A percentile compares a stretch with the other conserved stretches of the same genome.
Conservation (phyloP, 768 basidiomycete genomes). For the Pleurotus platypus region DNA sequence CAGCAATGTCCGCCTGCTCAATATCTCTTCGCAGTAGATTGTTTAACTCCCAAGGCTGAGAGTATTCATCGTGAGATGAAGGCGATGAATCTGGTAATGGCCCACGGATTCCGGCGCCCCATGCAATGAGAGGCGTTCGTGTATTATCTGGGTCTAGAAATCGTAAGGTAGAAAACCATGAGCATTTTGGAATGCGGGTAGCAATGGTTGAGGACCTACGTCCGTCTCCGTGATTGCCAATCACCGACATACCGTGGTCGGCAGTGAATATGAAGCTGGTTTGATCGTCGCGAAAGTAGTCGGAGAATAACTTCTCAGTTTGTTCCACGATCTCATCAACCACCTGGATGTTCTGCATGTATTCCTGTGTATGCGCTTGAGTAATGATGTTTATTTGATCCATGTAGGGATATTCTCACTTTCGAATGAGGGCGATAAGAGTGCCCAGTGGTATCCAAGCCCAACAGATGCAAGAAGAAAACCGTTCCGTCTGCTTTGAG, state of each 20-base stretch:
- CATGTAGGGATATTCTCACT: conserved; percentile 26
- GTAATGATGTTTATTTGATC: too few relatives aligned
- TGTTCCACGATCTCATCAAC: conserved; percentile 72
- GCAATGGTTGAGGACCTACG: conserved; percentile 35
- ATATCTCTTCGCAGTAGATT: conserved; percentile 68
- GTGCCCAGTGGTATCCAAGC: conserved; percentile 84
- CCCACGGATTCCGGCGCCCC: conserved; percentile 72
- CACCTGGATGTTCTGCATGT: conserved; percentile 79
- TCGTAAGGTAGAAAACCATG: conserved; percentile 7
- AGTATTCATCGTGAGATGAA: conserved; percentile 72
- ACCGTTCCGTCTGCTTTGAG: conserved; percentile 60
- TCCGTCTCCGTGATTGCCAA: conserved; percentile 89
- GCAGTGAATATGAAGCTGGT: conserved; percentile 82
- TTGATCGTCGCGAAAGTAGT: conserved; percentile 66
- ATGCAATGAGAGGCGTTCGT: conserved; percentile 77
- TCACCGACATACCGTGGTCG: conserved; percentile 87
- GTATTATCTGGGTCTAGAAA: conserved; percentile 79
- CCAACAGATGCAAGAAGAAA: conserved; percentile 82
- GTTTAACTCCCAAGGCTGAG: conserved; percentile 55
- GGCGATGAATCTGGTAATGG: conserved; percentile 54
- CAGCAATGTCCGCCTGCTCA: conserved; percentile 79
- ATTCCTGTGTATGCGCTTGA: conserved; percentile 51
- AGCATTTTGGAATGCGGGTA: neutral
- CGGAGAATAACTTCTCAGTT: conserved; percentile 55
- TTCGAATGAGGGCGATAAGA: conserved; percentile 80